Percentiles rank a stretch among this genome's conserved stretches.
Evolutionary conservation across 441 rosid genomes (phyloP).

Genomic region (Pelargonium myrrhifolium): DNA sequence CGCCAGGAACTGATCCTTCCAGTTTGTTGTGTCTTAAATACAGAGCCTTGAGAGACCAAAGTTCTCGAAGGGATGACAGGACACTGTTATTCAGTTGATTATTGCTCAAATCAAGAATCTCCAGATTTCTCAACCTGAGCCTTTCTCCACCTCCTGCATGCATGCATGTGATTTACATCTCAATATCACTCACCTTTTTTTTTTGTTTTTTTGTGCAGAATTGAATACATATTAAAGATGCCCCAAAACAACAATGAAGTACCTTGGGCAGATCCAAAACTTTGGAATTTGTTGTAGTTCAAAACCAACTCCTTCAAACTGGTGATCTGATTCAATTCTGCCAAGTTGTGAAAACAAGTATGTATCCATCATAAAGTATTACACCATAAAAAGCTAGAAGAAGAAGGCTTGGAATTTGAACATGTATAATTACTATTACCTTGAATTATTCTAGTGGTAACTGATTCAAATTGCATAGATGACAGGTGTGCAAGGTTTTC

Average conservation of each 20-base stretch:
- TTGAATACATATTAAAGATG: background rate
- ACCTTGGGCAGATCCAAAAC: background rate
- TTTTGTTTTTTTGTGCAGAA: background rate
- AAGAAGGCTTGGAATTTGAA: background rate
- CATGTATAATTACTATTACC: background rate
- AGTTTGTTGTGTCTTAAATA: background rate
- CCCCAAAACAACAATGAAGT: background rate
- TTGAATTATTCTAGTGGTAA: background rate
- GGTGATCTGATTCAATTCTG: background rate
- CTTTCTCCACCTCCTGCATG: background rate
- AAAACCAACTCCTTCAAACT: background rate
- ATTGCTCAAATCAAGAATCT: background rate
- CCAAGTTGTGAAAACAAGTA: background rate
- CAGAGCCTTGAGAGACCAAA: background rate
- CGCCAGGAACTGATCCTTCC: constrained; percentile 2
- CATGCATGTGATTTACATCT: background rate
- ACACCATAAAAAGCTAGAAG: background rate
- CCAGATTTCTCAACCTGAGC: constrained; percentile 2
- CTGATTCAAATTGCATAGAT: background rate
- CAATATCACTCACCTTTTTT: background rate
- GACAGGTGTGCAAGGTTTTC: background rate
- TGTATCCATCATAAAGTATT: no score
- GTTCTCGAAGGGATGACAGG: background rate
- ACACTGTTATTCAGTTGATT: background rate
- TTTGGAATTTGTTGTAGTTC: background rate